A percentile compares a stretch with the other conserved stretches of the same genome.
These are phyloP conservation scores for Lachancea nothofagi DNA, from an alignment of 805 yeast genomes.

Conservation along the genomic window DNA sequence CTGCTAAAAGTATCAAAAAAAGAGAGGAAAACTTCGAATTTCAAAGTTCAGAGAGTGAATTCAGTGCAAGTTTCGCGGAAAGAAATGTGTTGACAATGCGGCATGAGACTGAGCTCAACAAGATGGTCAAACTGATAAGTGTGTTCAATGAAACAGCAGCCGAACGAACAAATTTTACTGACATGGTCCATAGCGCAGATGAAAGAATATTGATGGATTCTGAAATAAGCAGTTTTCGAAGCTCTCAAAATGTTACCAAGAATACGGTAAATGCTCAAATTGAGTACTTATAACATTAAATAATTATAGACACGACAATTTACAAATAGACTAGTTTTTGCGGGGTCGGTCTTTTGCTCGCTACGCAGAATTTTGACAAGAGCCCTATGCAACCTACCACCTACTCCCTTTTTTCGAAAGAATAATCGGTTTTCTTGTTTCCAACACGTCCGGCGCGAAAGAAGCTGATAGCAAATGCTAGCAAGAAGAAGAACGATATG, in stretches of 20 bases:
- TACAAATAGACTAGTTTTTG: not conserved
- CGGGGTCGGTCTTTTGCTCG: too few species aligned
- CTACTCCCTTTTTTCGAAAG: not conserved
- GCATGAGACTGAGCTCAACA: slow-evolving; percentile 16
- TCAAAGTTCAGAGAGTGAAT: not conserved
- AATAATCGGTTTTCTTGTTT: not conserved
- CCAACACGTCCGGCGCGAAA: slow-evolving; percentile 5
- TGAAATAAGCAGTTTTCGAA: slow-evolving; percentile 15
- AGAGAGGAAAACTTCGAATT: not conserved
- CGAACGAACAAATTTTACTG: slow-evolving; percentile 24
- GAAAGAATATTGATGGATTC: slow-evolving; percentile 20
- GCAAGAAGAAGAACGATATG: slow-evolving; percentile 16
- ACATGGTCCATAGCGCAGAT: slow-evolving; percentile 14
- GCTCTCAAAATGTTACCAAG: slow-evolving; percentile 2
- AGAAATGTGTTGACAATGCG: slow-evolving; percentile 8
- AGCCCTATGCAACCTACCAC: too few species aligned
- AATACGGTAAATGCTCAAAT: slow-evolving; percentile 5
- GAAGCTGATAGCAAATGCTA: slow-evolving; percentile 17
- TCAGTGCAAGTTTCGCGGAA: not conserved
- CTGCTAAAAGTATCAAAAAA: not conserved
- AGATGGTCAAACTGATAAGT: slow-evolving; percentile 17
- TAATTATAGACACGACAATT: too few species aligned
- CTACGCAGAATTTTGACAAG: too few species aligned
- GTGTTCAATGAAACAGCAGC: slow-evolving; percentile 24
- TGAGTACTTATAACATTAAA: slow-evolving; percentile 8